Evolutionary conservation across 2,329 filamentous ascomycete genomes (phyloP), one percentile per base, ranked within the genome.

Genomic region (Aspergillus bombycis): DNA sequence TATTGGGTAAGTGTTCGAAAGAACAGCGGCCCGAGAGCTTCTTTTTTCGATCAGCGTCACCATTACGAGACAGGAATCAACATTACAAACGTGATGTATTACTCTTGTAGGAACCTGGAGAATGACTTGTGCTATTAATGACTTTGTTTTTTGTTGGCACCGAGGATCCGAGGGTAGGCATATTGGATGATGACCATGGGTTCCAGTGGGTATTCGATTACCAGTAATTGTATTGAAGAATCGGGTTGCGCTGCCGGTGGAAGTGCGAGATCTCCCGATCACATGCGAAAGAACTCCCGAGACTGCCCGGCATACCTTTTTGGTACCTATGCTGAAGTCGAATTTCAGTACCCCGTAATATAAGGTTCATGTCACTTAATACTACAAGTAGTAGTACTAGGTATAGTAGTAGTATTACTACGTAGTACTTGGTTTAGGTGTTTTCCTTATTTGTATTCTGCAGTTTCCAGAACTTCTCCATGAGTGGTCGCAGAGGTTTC

Each of bases 261-360:
- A 60, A 9, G 45, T 46, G 60, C 57, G 60, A 53, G 28, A 57
- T 57, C 61, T 61, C 61, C 63, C 65, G 63, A 67, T 63, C 65
- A 58, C 58, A 60, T 60, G 60, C 53, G 38, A 46, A 19, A 14
- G 7, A 21, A 6, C 54, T 46, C 52, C 62, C 64, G 64, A 61
- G 41, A 53, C 58, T 26, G 43, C 53, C 64, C 64, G 64, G 63
- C n/a, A 8, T 53, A 54, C 16, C 30, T 12, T 19, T 57, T 16
- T 30, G 19, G 50, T 21, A 16, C n/a, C n/a, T 43, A 41, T 45
- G 34, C 28, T 45, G 38, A 14, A 46, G 19, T 41, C 45, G 26
- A n/a, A 3, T 23, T 46, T 46, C 16, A n/a, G 8, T 41, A n/a
- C 38, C 16, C 38, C 16, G 38, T 41, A 41, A 9, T 41, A 41